Conservation (phyloP, 345 rosid species). For the Gossypium rotundifolium region DNA sequence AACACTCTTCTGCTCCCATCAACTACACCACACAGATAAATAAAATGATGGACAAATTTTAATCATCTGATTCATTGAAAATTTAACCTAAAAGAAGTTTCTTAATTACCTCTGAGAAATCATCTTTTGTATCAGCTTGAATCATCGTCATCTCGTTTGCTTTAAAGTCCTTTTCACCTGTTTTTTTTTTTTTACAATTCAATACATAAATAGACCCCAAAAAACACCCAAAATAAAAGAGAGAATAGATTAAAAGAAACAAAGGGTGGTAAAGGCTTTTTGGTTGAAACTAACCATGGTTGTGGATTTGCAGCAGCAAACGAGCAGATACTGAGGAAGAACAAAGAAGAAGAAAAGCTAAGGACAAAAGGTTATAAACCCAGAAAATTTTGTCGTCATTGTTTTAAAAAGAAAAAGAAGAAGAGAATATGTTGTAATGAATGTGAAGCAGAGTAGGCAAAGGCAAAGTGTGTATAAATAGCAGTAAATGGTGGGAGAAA, state of each 20-base stretch:
- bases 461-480: slow-evolving; percentile 9
- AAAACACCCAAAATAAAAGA: background rate
- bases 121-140: slow-evolving; percentile 15
- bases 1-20: slow-evolving; percentile 52
- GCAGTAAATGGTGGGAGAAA: background rate
- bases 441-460: background rate
- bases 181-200: background rate
- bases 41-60: no score
- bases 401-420: background rate
- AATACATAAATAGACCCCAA: background rate
- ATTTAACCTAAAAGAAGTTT: background rate
- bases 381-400: background rate
- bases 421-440: background rate
- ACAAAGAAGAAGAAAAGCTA: slow-evolving; percentile 12
- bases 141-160: background rate
- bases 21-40: slow-evolving; percentile 22
- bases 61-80: no score
- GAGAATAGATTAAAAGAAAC: background rate
- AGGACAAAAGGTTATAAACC: slow-evolving; percentile 3
- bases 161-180: slow-evolving; percentile 17
- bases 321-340: slow-evolving; percentile 25
- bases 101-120: slow-evolving; percentile 26
- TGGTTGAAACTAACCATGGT: slow-evolving; percentile 19
- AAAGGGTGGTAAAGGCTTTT: background rate
- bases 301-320: slow-evolving; percentile 9